These are phyloP conservation scores for Taphrina populina DNA, from an alignment of 1,139 yeast genomes.

Conservation along the genomic window DNA sequence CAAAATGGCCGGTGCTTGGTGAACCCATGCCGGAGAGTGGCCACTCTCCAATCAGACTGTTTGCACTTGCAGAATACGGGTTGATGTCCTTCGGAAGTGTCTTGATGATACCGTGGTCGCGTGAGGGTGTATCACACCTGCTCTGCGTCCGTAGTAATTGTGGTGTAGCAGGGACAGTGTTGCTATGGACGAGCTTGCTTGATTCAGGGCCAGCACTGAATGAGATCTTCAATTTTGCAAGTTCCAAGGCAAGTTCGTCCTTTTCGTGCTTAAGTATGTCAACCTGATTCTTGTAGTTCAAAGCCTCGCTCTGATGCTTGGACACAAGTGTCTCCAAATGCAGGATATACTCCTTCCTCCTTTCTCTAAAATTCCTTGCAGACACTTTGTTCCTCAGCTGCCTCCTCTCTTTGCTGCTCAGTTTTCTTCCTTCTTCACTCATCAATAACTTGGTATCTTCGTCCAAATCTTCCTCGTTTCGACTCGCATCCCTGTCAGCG, in stretches of 20 bases:
- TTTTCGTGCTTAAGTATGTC: constrained; percentile 38
- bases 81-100: constrained; percentile 23
- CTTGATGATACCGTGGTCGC: constrained; percentile 4
- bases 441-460: constrained; percentile 43
- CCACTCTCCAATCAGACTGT: constrained; percentile 20
- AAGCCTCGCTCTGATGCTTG: constrained; percentile 40
- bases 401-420: constrained; percentile 44
- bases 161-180: constrained; percentile 2
- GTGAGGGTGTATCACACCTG: constrained; percentile 17
- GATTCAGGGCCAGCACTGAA: constrained; percentile 6
- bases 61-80: constrained; percentile 22
- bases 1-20: constrained; percentile 21
- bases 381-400: constrained; percentile 45
- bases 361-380: constrained; percentile 45
- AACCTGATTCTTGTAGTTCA: constrained; percentile 39
- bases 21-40: constrained; percentile 25
- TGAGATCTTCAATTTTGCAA: constrained; percentile 18
- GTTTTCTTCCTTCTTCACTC: constrained; percentile 43
- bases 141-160: not conserved
- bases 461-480: constrained; percentile 39
- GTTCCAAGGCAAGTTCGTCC: constrained; percentile 21
- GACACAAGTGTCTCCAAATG: constrained; percentile 43
- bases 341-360: constrained; percentile 45
- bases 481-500: constrained; percentile 16
- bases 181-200: constrained; percentile 9